These are phyloP conservation scores for Sindora glabra DNA, from an alignment of 306 rosid species.

Conservation along the genomic window DNA sequence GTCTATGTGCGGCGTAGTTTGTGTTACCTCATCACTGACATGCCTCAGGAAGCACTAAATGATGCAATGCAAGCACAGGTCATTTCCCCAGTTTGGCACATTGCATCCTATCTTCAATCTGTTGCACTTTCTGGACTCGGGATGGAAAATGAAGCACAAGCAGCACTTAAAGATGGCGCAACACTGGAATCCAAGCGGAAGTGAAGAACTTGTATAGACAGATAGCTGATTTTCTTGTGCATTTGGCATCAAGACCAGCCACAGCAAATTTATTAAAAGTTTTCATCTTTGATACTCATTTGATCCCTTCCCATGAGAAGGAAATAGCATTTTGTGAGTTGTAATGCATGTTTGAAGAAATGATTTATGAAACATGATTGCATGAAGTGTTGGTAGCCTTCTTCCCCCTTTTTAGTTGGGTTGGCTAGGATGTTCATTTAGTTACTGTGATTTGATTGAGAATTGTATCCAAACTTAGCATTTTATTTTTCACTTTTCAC, in stretches of 20 bases:
- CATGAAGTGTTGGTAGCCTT: conserved; percentile 28
- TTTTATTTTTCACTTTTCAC: neutral
- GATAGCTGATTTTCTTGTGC: conserved; percentile 16
- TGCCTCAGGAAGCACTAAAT: conserved; percentile 55
- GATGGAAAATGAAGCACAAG: conserved; percentile 60
- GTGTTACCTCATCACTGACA: conserved; percentile 60
- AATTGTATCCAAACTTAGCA: conserved; percentile 9
- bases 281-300: conserved; percentile 2
- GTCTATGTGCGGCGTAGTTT: conserved; percentile 60
- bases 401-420: conserved; percentile 33
- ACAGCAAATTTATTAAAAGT: conserved; percentile 12
- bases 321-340: neutral
- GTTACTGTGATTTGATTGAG: conserved; percentile 26
- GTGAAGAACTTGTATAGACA: conserved; percentile 38
- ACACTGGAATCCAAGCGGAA: conserved; percentile 58
- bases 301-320: conserved; percentile 2
- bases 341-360: conserved; percentile 15
- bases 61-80: conserved; percentile 77
- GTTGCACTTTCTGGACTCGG: conserved; percentile 50
- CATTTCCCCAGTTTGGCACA: conserved; percentile 63
- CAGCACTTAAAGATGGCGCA: conserved; percentile 63
- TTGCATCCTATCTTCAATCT: conserved; percentile 81
- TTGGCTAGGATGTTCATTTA: conserved; percentile 26
- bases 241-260: conserved; percentile 16
- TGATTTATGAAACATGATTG: conserved; percentile 20